Conservation (phyloP, 2,329 filamentous ascomycete genomes). For the Rhinocladiella mackenziei region DNA sequence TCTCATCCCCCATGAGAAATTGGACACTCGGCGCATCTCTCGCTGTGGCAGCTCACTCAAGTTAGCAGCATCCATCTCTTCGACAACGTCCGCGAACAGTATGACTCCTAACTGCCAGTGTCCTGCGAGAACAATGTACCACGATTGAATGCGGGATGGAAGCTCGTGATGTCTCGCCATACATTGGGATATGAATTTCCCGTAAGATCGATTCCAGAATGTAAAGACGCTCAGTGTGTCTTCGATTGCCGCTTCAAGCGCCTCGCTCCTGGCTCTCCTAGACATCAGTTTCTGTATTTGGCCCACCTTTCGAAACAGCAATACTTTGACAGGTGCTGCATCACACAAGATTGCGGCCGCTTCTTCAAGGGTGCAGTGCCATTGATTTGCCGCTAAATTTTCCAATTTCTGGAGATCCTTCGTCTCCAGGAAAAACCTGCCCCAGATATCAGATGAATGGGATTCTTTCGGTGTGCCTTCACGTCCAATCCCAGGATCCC, state of each 20-base stretch:
- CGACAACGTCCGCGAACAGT: conserved; percentile 53
- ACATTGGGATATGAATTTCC: conserved; percentile 52
- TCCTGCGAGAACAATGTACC: conserved; percentile 55
- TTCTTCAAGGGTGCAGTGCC: conserved; percentile 52
- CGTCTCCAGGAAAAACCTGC: conserved; percentile 6
- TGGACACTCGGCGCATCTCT: conserved; percentile 42
- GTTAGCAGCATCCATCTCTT: conserved; percentile 48
- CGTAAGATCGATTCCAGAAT: conserved; percentile 53
- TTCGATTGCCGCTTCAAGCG: conserved; percentile 48
- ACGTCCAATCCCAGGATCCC: not conserved
- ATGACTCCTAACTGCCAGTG: conserved; percentile 58
- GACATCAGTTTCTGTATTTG: conserved; percentile 52
- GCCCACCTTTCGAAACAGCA: conserved; percentile 55
- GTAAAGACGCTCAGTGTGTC: conserved; percentile 50
- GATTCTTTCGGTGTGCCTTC: not conserved
- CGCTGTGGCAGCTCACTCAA: conserved; percentile 37
- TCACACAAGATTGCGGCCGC: conserved; percentile 50
- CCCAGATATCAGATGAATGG: conserved; percentile 5
- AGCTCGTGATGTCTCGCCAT: conserved; percentile 49
- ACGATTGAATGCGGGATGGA: conserved; percentile 53
- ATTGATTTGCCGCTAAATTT: conserved; percentile 35
- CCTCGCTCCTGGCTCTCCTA: conserved; percentile 36
- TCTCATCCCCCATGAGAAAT: conserved; percentile 28
- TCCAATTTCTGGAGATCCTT: not conserved
- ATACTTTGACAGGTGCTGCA: conserved; percentile 56